phyloP scores from a whole-genome alignment of 345 rosid species.

The Kernera saxatilis region DNA sequence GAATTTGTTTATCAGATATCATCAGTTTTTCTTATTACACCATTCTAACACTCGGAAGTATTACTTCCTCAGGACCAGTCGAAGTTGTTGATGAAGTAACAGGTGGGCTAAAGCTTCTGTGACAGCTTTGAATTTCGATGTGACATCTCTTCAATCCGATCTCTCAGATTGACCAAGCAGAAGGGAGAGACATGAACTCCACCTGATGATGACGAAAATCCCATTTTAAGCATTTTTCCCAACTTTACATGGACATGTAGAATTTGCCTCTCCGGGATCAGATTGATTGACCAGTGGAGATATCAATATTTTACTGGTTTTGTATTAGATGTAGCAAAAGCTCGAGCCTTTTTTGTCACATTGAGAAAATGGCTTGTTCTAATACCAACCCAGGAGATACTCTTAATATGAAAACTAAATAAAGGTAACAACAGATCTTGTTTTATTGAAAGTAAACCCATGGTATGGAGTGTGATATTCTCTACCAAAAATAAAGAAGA shows the following conservation, averaged over 20 bases:
- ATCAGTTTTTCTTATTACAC: neutral
- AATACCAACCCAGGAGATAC: neutral
- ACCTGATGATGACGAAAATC: slow-evolving; percentile 32
- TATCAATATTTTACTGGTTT: neutral
- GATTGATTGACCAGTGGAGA: slow-evolving; percentile 11
- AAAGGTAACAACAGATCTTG: slow-evolving; percentile 10
- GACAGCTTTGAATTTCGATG: slow-evolving; percentile 5
- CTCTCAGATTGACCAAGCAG: slow-evolving; percentile 16
- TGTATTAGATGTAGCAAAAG: slow-evolving; percentile 3
- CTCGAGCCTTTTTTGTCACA: neutral
- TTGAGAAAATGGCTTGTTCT: slow-evolving; percentile 1
- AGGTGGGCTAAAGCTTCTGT: slow-evolving; percentile 86
- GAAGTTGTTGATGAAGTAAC: slow-evolving; percentile 89
- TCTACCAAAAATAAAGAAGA: neutral
- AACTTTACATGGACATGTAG: neutral
- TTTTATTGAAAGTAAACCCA: neutral
- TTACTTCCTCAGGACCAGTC: slow-evolving; percentile 64
- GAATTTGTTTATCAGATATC: neutral
- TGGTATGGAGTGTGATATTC: neutral
- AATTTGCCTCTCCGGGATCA: neutral
- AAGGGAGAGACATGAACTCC: neutral
- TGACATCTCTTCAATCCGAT: neutral
- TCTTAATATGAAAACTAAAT: neutral
- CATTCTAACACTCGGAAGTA: neutral
- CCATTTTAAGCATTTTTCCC: neutral